Base-by-base conservation (phyloP, 345 rosid species). In the Eucalyptus tenuipes region DNA sequence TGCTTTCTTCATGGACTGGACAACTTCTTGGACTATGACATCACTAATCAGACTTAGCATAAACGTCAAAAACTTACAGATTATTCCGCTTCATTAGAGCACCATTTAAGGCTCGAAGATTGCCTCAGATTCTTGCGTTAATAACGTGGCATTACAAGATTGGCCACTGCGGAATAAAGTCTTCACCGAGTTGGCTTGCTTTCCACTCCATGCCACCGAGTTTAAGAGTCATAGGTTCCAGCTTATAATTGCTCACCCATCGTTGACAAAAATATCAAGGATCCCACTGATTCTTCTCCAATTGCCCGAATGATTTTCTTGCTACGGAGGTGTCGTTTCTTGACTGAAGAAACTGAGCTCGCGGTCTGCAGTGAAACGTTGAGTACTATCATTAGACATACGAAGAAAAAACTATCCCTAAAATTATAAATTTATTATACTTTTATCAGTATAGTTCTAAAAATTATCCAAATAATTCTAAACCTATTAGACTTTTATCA, bases 361-460 rank as follows among this genome's bases (percentile, higher is more conserved):
- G 47, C 5, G 27, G 42, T 75, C 12, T 20, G 27, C 27, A 25
- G 27, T 11, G 25, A 37, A 18, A 12, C 40, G 11, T 8, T 8
- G 42, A 68, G 24, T 5, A 33, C 24, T 33, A 33, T 68, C 80
- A 68, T 16, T 10, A 5, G 44, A 24, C 80, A 33, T 68, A 10
- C 0, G 25, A 52, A 20, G 5, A 20, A 52, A 52, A 52, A 52
- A 7, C 0, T 52, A 52, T 52, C 25, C 57, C 57, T 18, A 52
- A 7, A 52, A 52, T 52, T 18, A 4, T 9, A 2, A 24, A 22
- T 55, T 6, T 55, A 55, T 24, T 4, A 3, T 0, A 0, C 0
- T 22, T 22, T 55, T 2, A 20, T 0, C 12, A 55, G 24, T 24
- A 4, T 17, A 55, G 13, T 55, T 10, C 3, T 55, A 24, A 55